These are phyloP conservation scores for Russula abietina DNA, from an alignment of 768 basidiomycete genomes.

Conservation along the genomic window DNA sequence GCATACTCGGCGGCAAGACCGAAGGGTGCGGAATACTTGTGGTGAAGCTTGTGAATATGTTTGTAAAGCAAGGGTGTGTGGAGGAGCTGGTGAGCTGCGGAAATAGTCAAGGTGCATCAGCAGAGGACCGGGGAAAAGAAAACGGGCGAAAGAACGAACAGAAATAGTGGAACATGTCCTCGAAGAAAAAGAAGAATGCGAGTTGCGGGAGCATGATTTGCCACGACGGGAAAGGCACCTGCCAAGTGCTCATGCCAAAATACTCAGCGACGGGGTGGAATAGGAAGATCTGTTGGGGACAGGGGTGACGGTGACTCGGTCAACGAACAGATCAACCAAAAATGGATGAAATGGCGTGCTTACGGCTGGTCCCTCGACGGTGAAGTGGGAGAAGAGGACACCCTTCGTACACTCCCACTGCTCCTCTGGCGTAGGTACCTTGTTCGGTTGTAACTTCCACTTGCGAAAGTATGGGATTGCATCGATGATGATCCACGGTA, in stretches of 20 bases:
- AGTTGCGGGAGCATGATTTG: slow-evolving; percentile 69
- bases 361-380: slow-evolving; percentile 86
- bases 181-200: slow-evolving; percentile 87
- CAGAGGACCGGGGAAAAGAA: not conserved
- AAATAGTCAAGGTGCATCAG: not conserved
- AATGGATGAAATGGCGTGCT: slow-evolving; percentile 29
- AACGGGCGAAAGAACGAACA: slow-evolving; percentile 39
- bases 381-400: slow-evolving; percentile 92
- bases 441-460: slow-evolving; percentile 90
- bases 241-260: slow-evolving; percentile 87
- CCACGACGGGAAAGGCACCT: slow-evolving; percentile 83
- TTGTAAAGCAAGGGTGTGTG: slow-evolving; percentile 83
- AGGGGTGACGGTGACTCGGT: not conserved
- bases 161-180: slow-evolving; percentile 93
- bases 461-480: slow-evolving; percentile 85
- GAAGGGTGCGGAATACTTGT: slow-evolving; percentile 95
- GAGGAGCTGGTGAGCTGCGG: slow-evolving; percentile 76
- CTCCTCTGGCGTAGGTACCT: slow-evolving; percentile 71
- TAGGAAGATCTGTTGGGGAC: slow-evolving; percentile 60
- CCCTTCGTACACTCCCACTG: slow-evolving; percentile 96
- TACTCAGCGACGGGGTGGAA: slow-evolving; percentile 87
- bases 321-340: not conserved
- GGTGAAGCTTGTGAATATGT: slow-evolving; percentile 94
- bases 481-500: slow-evolving; percentile 97
- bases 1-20: slow-evolving; percentile 98